Evolutionary conservation across 2,329 filamentous ascomycete species (phyloP), one percentile per base, ranked within the genome.

Genomic region (Colletotrichum lini): DNA sequence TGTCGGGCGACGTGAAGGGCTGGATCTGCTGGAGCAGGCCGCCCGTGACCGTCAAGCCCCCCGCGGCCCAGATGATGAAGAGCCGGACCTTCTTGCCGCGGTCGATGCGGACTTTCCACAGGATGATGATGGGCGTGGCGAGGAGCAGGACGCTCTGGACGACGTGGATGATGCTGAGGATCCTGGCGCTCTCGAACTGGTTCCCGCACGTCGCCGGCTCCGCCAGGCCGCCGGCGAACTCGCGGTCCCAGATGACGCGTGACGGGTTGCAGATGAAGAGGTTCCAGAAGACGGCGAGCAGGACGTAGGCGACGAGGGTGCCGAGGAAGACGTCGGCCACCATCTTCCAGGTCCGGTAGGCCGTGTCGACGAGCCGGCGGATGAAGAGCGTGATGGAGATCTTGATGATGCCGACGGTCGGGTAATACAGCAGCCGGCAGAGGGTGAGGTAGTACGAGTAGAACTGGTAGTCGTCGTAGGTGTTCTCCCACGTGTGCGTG

Each of bases 91-190:
- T 81, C 9, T 75, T 78, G 10, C 45, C 30, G 38, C 50, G 65
- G 1, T 74, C 73, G 73, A 81, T 79, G 13, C 75, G 73, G 16
- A 81, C 74, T 15, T 76, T 77, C 77, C 77, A 80, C 9, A 81
- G 70, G 1, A 81, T 77, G 9, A 80, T 75, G 13, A 81, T 62
- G 0, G 79, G 79, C 0, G 78, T 76, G 13, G 72, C 63, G 8
- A 81, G 74, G 0, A 81, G 72, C 2, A 74, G 73, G 44, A 79
- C 74, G 63, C 79, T 79, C 73, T 80, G 76, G n/a, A 77, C 74
- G 10, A 79, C 76, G 62, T 81, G 78, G n/a, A 80, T 75, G 30
- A 75, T 70, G 69, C 76, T 76, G 23, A 80, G 60, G 5, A 77
- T 62, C 49, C 70, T 73, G 5, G 73, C 72, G 10, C 76, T 68